A percentile compares a stretch with the other conserved stretches of the same genome.
Evolutionary conservation across 768 basidiomycete genomes (phyloP).

Genomic region (Calvatia gigantea): DNA sequence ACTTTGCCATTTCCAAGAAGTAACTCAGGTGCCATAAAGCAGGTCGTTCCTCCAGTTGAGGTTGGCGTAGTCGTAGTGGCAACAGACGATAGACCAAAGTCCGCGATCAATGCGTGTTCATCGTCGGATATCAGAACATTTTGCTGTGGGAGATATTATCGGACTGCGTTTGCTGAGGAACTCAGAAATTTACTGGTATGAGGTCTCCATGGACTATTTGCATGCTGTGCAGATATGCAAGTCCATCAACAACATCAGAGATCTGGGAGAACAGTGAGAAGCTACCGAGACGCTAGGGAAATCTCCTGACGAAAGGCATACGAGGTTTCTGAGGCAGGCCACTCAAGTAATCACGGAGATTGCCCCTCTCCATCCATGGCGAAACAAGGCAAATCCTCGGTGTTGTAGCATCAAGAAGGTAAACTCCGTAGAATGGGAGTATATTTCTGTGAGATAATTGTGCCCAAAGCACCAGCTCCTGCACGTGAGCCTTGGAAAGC

Average conservation of each 20-base stretch:
- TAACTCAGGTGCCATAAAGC: background rate
- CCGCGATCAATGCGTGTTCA: background rate
- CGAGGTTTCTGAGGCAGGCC: conserved; percentile 6
- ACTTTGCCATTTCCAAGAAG: background rate
- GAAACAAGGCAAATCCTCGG: conserved; percentile 12
- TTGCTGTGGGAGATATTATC: background rate
- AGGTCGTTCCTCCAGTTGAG: background rate
- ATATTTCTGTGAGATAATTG: conserved; percentile 30
- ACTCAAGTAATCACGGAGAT: conserved; percentile 13
- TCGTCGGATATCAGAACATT: background rate
- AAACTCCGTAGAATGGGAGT: conserved; percentile 31
- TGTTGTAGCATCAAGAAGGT: conserved; percentile 8
- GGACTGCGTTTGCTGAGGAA: background rate
- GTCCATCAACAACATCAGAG: background rate
- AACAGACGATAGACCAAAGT: background rate
- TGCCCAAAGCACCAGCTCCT: conserved; percentile 31
- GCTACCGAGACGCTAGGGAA: background rate
- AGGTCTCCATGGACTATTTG: conserved; percentile 4
- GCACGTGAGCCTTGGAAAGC: background rate
- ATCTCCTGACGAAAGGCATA: conserved; percentile 11
- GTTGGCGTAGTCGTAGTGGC: background rate
- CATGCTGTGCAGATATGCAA: background rate
- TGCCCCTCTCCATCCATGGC: conserved; percentile 21
- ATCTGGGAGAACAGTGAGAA: background rate
- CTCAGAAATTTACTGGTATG: background rate